Conservation (phyloP, 129 eudicot genomes). For the Arctium lappa region DNA sequence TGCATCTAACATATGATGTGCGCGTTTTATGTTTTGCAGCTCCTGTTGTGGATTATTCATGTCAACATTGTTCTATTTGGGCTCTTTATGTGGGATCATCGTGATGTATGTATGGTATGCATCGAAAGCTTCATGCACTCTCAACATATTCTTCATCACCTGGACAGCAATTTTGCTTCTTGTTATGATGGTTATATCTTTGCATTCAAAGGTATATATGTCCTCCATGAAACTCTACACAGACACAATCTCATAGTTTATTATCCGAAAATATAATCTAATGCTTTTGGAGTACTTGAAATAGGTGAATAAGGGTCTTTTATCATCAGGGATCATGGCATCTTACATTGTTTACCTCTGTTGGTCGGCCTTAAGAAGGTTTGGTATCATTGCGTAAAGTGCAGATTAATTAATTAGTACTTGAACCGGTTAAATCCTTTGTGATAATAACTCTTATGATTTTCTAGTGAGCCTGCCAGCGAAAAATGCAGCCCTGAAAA, state of each 20-base stretch:
- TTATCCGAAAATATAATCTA: not conserved
- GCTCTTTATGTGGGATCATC: slow-evolving; percentile 62
- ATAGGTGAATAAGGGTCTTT: slow-evolving; percentile 89
- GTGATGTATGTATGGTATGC: slow-evolving; percentile 74
- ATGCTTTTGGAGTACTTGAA: slow-evolving; percentile 16
- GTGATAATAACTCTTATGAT: not conserved
- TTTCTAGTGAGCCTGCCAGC: slow-evolving; percentile 75
- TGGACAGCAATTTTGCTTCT: slow-evolving; percentile 80
- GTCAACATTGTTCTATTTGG: slow-evolving; percentile 76
- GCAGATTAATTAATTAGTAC: not conserved
- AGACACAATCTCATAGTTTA: not conserved
- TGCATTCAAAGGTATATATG: slow-evolving; percentile 82
- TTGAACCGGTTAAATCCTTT: not conserved
- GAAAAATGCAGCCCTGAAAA: slow-evolving; percentile 71
- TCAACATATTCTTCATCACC: slow-evolving; percentile 92
- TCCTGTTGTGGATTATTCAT: slow-evolving; percentile 78
- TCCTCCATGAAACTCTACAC: not conserved
- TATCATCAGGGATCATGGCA: slow-evolving; percentile 98
- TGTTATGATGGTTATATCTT: slow-evolving; percentile 81
- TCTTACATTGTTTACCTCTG: slow-evolving; percentile 88
- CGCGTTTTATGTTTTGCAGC: slow-evolving; percentile 38
- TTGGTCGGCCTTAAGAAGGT: slow-evolving; percentile 99
- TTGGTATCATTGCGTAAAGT: not conserved
- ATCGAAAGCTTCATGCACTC: slow-evolving; percentile 67
- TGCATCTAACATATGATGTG: not conserved